Conservation (phyloP, 2,329 filamentous ascomycete genomes). For the Colletotrichum brevisporum region DNA sequence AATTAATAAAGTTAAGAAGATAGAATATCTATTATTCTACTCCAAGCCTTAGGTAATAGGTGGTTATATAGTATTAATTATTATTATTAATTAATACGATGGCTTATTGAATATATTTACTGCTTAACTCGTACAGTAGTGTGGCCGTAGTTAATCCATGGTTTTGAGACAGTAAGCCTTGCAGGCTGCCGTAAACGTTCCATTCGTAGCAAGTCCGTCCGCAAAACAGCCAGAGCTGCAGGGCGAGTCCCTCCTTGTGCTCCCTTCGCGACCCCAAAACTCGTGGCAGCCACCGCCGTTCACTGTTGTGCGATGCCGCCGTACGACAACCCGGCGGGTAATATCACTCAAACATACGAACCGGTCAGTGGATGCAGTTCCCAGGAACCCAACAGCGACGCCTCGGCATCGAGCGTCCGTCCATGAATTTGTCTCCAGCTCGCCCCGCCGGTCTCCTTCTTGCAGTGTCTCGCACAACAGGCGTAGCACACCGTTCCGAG, state of each 20-base stretch:
- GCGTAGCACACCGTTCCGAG: slow-evolving; percentile 5
- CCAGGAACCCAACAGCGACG: not conserved
- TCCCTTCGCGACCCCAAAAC: not conserved
- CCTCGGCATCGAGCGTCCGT: not conserved
- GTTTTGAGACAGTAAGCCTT: too few species aligned
- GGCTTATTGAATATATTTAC: too few species aligned
- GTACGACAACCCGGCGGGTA: not conserved
- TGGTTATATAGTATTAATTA: too few species aligned
- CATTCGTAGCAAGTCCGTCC: slow-evolving; percentile 1
- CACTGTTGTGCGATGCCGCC: slow-evolving; percentile 19
- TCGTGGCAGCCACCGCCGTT: slow-evolving; percentile 12
- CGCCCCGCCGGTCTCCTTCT: slow-evolving; percentile 29
- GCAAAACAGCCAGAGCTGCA: slow-evolving; percentile 7
- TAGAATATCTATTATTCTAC: too few species aligned
- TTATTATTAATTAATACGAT: too few species aligned
- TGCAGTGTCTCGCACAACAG: slow-evolving; percentile 25
- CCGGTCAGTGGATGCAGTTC: not conserved
- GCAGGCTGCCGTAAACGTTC: too few species aligned
- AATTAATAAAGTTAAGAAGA: too few species aligned
- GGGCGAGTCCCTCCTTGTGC: slow-evolving; percentile 3
- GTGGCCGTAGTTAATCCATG: too few species aligned
- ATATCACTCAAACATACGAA: not conserved
- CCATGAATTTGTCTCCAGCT: slow-evolving; percentile 6
- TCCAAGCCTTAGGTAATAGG: too few species aligned
- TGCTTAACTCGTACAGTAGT: too few species aligned